Evolutionary conservation across 371 early-diverging fungal genomes (phyloP).

Genomic region (Amoeboaphelidium protococcarum): DNA sequence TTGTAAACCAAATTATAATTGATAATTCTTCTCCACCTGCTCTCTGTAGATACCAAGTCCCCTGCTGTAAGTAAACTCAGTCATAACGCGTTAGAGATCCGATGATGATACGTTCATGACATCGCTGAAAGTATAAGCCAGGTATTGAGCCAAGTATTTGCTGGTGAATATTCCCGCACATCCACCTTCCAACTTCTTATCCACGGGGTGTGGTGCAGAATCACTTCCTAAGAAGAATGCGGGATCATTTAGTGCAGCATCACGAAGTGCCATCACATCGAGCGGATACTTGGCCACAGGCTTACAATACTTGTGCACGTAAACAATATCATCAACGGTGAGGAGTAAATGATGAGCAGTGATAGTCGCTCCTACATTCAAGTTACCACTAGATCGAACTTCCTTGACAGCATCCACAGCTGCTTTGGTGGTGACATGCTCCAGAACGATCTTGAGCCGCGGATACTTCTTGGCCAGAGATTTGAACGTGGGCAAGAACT

Average conservation of each 20-base stretch:
- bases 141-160: too few relatives aligned
- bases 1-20: too few relatives aligned
- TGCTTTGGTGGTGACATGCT: constrained; percentile 81
- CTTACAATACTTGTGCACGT: constrained; percentile 88
- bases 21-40: too few relatives aligned
- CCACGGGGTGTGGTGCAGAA: constrained; percentile 78
- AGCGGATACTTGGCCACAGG: constrained; percentile 88
- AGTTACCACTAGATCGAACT: constrained; percentile 47
- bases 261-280: constrained; percentile 66
- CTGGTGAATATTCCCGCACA: constrained; percentile 81
- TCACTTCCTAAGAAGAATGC: constrained; percentile 90
- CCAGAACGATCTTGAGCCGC: constrained; percentile 70
- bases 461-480: constrained; percentile 70
- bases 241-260: constrained; percentile 50
- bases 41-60: too few relatives aligned
- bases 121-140: too few relatives aligned
- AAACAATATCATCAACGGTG: constrained; percentile 88
- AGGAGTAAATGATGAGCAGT: constrained; percentile 80
- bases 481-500: constrained; percentile 54
- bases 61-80: too few relatives aligned
- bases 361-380: constrained; percentile 74
- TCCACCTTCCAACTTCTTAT: constrained; percentile 51
- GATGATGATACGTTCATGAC: too few relatives aligned
- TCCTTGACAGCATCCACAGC: constrained; percentile 76
- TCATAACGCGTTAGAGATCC: too few relatives aligned